Base-by-base conservation (phyloP, 1,284 basidiomycete species). In the Ganoderma meredithae region DNA sequence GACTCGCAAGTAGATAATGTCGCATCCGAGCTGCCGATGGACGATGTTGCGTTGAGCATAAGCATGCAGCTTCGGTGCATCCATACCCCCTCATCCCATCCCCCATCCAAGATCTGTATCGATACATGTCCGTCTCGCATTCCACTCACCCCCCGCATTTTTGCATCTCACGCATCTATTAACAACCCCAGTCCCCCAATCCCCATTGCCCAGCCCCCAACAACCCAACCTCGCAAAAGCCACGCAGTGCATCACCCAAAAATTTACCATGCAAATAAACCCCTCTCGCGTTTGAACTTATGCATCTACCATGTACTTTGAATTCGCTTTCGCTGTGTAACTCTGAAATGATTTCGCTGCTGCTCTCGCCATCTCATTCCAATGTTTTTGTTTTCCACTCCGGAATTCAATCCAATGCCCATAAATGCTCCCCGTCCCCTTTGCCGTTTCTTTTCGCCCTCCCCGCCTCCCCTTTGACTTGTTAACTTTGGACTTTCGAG, bases 221-320 rank as follows among this genome's bases (percentile, higher is more conserved):
- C n/a, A n/a, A n/a, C n/a, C n/a, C n/a, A n/a, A n/a, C n/a, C n/a
- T n/a, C n/a, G 22, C 22, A 49, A 25, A 49, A 22, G n/a, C 22
- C 47, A 9, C 10, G 47, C 12, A 8, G 47, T 49, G 47, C 52
- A 55, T 55, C 52, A 17, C 52, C 10, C 25, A 25, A 25, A 47
- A 10, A 49, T 49, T 22, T 49, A 27, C 15, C 27, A 33, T 55
- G 41, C 53, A 22, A n/a, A 33, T 22, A 12, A 25, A 49, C 60
- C 40, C 49, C 53, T 60, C 66, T 67, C 65, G 64, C 61, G 58
- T 62, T 65, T 72, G 71, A 72, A 72, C 60, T 73, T 72, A 75
- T 75, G 74, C 69, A 68, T 65, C 71, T 72, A 75, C 65, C 72
- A 75, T 75, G 69, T 72, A 72, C 71, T 70, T 69, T 65, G 68